These are phyloP conservation scores for Ruellia speciosa DNA, from an alignment of 305 asterid genomes.

Conservation along the genomic window DNA sequence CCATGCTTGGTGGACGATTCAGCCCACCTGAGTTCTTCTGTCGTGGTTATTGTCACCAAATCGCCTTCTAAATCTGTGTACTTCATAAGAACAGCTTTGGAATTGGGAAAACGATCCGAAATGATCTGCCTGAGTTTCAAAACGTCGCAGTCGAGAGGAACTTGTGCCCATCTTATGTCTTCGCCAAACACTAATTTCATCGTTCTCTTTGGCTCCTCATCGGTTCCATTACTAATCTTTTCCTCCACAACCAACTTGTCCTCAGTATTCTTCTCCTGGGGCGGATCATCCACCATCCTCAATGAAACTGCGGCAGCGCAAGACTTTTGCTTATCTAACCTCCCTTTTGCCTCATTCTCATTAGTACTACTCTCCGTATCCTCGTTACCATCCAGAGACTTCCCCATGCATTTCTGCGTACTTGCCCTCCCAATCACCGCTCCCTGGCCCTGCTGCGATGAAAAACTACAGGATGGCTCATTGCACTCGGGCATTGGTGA, in stretches of 20 bases:
- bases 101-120: not conserved
- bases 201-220: not conserved
- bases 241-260: not conserved
- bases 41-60: not conserved
- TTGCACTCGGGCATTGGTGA: not conserved
- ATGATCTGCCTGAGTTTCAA: not conserved
- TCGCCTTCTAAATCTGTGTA: not conserved
- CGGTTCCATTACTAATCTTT: not conserved
- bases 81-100: not conserved
- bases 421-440: too few species aligned
- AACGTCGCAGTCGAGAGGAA: not conserved
- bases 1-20: not conserved
- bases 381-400: too few species aligned
- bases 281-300: not conserved
- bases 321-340: not conserved
- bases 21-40: not conserved
- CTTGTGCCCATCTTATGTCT: conserved; percentile 3
- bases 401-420: too few species aligned
- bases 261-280: not conserved
- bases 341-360: too few species aligned
- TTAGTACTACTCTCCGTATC: too few species aligned
- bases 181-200: conserved; percentile 1
- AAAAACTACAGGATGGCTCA: too few species aligned
- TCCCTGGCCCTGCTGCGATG: too few species aligned
- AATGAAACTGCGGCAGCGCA: not conserved